A percentile compares a stretch with the other conserved stretches of the same genome.
These are phyloP conservation scores for Ophiostoma pallidulum DNA, from an alignment of 2,329 filamentous ascomycete species.

Conservation along the genomic window DNA sequence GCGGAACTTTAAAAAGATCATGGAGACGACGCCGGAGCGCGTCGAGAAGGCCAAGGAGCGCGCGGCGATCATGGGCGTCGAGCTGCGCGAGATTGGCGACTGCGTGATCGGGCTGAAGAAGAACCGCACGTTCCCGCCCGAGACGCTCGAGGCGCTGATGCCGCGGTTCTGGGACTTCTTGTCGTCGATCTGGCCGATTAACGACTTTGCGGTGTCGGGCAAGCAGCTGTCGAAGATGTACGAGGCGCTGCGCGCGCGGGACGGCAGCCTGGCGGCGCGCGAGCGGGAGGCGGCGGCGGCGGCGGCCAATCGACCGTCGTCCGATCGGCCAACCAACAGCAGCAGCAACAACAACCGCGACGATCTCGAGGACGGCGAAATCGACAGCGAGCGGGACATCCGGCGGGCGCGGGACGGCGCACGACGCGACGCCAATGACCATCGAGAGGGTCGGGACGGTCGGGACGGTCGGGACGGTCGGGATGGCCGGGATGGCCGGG, in stretches of 20 bases:
- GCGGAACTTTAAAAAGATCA: slow-evolving; percentile 28
- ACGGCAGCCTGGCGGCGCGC: slow-evolving; percentile 22
- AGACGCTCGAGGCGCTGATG: slow-evolving; percentile 26
- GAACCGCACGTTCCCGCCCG: slow-evolving; percentile 22
- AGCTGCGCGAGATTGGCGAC: slow-evolving; percentile 28
- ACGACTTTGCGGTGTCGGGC: slow-evolving; percentile 28
- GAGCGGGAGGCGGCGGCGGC: slow-evolving; percentile 11
- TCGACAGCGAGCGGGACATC: slow-evolving; percentile 27
- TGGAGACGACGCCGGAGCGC: slow-evolving; percentile 24
- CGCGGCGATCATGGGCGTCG: slow-evolving; percentile 28
- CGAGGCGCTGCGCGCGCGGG: slow-evolving; percentile 26
- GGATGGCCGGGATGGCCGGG: too few species aligned
- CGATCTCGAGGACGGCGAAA: slow-evolving; percentile 30
- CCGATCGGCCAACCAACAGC: too few species aligned
- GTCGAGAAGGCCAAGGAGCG: slow-evolving; percentile 26
- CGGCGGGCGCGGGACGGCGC: slow-evolving; percentile 24
- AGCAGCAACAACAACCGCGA: slow-evolving; percentile 19
- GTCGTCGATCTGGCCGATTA: slow-evolving; percentile 31
- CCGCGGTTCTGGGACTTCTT: slow-evolving; percentile 31
- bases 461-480: too few species aligned
- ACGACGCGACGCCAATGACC: too few species aligned
- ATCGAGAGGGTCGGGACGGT: too few species aligned
- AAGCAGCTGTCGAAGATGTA: slow-evolving; percentile 29
- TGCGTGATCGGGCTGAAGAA: slow-evolving; percentile 26
- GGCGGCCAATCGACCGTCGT: too few species aligned